A percentile compares a stretch with the other conserved stretches of the same genome.
Conservation (phyloP, 2,329 filamentous ascomycete genomes). For the Xylariaceae sp. region DNA sequence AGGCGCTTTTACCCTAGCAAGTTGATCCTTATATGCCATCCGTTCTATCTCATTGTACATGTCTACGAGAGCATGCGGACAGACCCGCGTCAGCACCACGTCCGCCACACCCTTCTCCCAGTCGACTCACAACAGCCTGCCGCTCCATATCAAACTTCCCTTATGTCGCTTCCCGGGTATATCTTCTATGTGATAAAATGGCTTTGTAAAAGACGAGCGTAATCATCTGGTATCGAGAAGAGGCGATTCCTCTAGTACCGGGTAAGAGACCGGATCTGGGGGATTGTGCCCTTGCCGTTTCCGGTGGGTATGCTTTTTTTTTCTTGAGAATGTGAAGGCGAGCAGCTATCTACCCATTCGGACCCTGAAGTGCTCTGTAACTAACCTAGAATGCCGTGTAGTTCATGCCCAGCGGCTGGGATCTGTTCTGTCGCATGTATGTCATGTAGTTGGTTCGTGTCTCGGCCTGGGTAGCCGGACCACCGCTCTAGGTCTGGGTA, state of each 20-base stretch:
- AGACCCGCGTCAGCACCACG: not conserved
- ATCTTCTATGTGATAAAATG: not conserved
- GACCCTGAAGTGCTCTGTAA: no score
- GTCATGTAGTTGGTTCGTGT: not conserved
- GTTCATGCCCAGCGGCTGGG: not conserved
- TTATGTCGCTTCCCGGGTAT: not conserved
- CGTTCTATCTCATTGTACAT: not conserved
- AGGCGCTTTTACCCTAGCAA: not conserved
- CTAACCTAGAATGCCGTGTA: not conserved
- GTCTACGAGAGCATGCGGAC: not conserved
- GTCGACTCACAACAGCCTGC: slow-evolving; percentile 1
- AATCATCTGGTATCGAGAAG: not conserved
- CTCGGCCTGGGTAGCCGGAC: not conserved
- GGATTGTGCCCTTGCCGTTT: no score
- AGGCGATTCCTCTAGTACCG: not conserved
- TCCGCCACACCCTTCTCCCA: not conserved
- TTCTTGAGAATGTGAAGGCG: no score
- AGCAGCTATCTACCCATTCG: no score
- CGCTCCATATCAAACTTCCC: slow-evolving; percentile 6
- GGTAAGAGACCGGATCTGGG: not conserved
- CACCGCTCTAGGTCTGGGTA: slow-evolving; percentile 4
- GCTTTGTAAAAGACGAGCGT: not conserved
- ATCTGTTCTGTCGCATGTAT: not conserved
- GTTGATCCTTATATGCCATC: not conserved
- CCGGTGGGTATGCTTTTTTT: no score